Base-by-base conservation (phyloP, 257 asterid genomes). In the Parsonsia alboflavescens region DNA sequence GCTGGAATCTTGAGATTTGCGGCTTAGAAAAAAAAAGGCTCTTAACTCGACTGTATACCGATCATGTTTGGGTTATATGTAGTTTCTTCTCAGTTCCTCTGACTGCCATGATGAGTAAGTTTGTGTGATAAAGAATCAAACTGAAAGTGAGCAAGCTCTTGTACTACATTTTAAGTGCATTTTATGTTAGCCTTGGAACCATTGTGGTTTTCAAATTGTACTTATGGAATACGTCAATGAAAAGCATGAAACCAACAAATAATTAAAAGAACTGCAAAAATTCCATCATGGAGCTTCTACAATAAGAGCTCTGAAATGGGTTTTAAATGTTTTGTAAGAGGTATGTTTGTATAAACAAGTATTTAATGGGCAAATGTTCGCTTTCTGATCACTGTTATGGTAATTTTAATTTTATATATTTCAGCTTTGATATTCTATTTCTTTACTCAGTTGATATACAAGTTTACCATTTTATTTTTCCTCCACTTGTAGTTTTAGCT, bases 361-460 rank as follows among this genome's bases (percentile, higher is more conserved):
- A 19, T 54, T 19, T 2, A 44, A 1, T 67, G 17, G 17, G 22
- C 19, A 21, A 67, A 28, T 44, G 10, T 22, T 22, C 4, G 10
- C 10, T n/a, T 68, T 39, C 56, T 44, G 21, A 44, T 68, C 28
- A 12, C 13, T 21, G n/a, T 68, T 67, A n/a, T 16, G 5, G 39
- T 39, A 42, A 39, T 45, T 68, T 45, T 7, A 67, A 1, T 33
- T 33, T 33, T 33, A 3, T 3, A 8, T n/a, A 75, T 48, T 73
- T 77, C 73, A 76, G 33, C 62, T 49, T 57, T 78, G 62, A 48
- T 10, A 68, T 41, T 75, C 71, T 24, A 36, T 69, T 10, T 52
- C 44, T 39, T 64, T 58, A 26, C 33, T 72, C 65, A 36, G 54
- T 33, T 33, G 56, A 19, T 46, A 52, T 33, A 49, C 44, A 58